phyloP scores from a whole-genome alignment of 306 rosid species.

The Hylodesmum podocarpum region DNA sequence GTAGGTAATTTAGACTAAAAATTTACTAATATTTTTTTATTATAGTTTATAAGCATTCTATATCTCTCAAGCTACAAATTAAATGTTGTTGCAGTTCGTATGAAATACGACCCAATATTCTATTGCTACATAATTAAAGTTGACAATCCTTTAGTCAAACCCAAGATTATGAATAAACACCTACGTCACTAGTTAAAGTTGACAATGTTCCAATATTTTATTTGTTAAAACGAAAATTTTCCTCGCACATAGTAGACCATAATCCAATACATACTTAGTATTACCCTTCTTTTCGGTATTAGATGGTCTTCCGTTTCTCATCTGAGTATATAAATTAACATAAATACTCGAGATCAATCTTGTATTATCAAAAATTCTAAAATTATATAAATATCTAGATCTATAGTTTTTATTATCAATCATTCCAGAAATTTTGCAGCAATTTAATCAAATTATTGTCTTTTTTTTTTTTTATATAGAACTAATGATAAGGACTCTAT shows the following conservation, averaged over 20 bases:
- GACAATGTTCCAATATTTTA: not conserved
- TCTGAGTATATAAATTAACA: too few species aligned
- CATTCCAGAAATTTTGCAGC: too few species aligned
- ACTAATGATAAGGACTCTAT: too few species aligned
- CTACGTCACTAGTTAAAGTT: not conserved
- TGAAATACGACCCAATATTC: not conserved
- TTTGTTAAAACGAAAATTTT: not conserved
- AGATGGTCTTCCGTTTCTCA: too few species aligned
- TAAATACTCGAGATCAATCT: too few species aligned
- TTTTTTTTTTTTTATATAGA: too few species aligned
- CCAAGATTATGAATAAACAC: not conserved
- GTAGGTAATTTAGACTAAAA: not conserved
- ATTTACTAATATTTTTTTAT: not conserved
- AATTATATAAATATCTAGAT: too few species aligned
- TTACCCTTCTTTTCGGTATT: too few species aligned
- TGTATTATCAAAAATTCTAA: too few species aligned
- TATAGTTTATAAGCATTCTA: not conserved
- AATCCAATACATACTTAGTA: not conserved
- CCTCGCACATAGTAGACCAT: not conserved
- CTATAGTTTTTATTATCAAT: too few species aligned
- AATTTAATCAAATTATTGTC: too few species aligned
- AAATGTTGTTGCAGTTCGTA: not conserved
- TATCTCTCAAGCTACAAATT: not conserved
- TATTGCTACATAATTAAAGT: not conserved
- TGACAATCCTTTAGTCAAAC: slow-evolving; percentile 1